Evolutionary conservation across 306 rosid genomes (phyloP).

Genomic region (Mucuna pruriens): DNA sequence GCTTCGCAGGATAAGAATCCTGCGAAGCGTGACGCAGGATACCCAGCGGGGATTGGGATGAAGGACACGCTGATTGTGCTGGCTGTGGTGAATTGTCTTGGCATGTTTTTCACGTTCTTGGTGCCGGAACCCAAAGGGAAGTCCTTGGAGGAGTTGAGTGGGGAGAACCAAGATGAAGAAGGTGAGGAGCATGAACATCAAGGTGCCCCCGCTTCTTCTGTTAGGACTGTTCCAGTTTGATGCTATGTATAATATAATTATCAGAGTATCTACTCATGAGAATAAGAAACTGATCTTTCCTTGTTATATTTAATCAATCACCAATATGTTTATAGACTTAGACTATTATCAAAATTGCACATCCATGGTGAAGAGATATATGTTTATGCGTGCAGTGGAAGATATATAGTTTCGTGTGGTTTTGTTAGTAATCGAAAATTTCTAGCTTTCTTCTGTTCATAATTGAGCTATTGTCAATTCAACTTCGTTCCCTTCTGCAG

Average conservation of each 20-base stretch:
- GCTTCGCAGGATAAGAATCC: slow-evolving; percentile 39
- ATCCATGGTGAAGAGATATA: too few species aligned
- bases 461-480: not conserved
- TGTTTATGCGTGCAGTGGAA: not conserved
- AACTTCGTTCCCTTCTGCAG: not conserved
- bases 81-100: not conserved
- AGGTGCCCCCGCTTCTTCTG: not conserved
- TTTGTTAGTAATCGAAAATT: too few species aligned
- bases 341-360: not conserved
- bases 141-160: not conserved
- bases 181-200: not conserved
- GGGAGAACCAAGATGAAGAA: slow-evolving; percentile 20
- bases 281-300: too few species aligned
- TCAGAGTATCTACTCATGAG: too few species aligned
- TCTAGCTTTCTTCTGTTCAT: not conserved
- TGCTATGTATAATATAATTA: not conserved
- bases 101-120: not conserved
- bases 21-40: slow-evolving; percentile 34
- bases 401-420: not conserved
- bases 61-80: not conserved
- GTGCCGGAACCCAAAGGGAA: not conserved
- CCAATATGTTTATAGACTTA: not conserved
- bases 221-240: slow-evolving; percentile 38
- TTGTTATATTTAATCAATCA: too few species aligned
- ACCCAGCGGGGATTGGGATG: not conserved